Evolutionary conservation across 2,329 filamentous ascomycete genomes (phyloP).

Genomic region (Exserohilum rostratum): DNA sequence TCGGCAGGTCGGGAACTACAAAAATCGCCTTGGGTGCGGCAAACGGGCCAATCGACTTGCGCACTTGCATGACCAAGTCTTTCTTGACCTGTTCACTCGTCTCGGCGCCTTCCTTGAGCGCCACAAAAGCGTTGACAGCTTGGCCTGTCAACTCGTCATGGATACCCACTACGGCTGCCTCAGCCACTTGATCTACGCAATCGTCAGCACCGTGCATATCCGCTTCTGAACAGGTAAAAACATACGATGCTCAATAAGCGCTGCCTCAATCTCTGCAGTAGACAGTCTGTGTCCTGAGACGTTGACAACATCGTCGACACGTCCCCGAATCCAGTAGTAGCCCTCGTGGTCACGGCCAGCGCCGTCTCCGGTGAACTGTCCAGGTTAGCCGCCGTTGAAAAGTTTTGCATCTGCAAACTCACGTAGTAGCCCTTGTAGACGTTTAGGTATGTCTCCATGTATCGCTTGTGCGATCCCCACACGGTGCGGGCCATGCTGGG

Average conservation of each 20-base stretch:
- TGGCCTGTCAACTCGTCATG: slow-evolving; percentile 93
- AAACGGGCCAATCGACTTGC: slow-evolving; percentile 97
- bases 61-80: slow-evolving; percentile 91
- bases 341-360: slow-evolving; percentile 96
- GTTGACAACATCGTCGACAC: slow-evolving; percentile 98
- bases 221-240: slow-evolving; percentile 2
- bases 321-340: slow-evolving; percentile 99
- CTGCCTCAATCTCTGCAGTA: slow-evolving; percentile 97
- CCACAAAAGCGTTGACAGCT: slow-evolving; percentile 95
- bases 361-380: slow-evolving; percentile 86
- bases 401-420: slow-evolving; percentile 50
- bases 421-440: slow-evolving; percentile 99
- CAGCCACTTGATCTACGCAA: slow-evolving; percentile 71
- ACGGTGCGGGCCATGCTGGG: slow-evolving; percentile 98
- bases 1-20: slow-evolving; percentile 90
- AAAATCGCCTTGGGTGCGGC: slow-evolving; percentile 93
- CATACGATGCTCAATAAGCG: slow-evolving; percentile 84
- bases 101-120: slow-evolving; percentile 85
- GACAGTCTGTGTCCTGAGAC: slow-evolving; percentile 95
- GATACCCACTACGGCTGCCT: slow-evolving; percentile 94
- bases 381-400: slow-evolving; percentile 22
- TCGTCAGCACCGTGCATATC: slow-evolving; percentile 26
- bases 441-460: slow-evolving; percentile 98
- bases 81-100: slow-evolving; percentile 82
- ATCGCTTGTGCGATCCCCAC: slow-evolving; percentile 96